Base-by-base conservation (phyloP, 2,329 filamentous ascomycete genomes). In the Stenocarpella maydis region DNA sequence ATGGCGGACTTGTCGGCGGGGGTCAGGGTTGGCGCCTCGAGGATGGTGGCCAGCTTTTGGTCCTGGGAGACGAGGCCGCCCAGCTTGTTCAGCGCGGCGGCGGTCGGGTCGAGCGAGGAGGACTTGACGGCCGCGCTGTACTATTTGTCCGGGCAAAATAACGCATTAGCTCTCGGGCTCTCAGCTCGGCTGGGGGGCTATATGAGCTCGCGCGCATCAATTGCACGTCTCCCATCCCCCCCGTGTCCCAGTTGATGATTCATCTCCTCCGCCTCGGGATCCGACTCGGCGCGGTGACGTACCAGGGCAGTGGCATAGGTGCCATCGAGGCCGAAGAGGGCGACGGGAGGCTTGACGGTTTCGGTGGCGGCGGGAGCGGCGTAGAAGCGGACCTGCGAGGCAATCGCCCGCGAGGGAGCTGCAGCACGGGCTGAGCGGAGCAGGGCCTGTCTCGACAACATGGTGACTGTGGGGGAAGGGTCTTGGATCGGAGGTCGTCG, bases 231-330 rank as follows among this genome's bases (percentile, higher is more conserved):
- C 21, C 64, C 28, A 50, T 39, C 43, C 24, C 43, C 45, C 21
- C 47, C 12, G 10, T 2, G 21, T 49, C 47, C 65, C 31, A 55
- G 14, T 28, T 21, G 31, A 28, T n/a, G 34, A 21, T 53, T 26
- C n/a, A 73, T 72, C 72, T 64, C 45, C 37, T 21, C 67, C 54
- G 50, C 49, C n/a, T 7, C 60, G 50, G 67, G 53, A 9, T 41
- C 65, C 41, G 45, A 65, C 24, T 67, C 50, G 69, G 67, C 67
- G 55, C 34, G 52, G 69, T 69, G 70, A 75, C 93, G 82, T 95
- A 99, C 96, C 91, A 99, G 88, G 86, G 96, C 96, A 85, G 92
- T 94, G 82, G 96, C 96, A 86, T 99, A 99, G 81, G 95, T 98
- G 83, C 96, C 96, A 84, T 98, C 96, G 80, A 99, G 86, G 77